These are phyloP conservation scores for Boechera stricta DNA, from an alignment of 345 rosid genomes.

Conservation along the genomic window DNA sequence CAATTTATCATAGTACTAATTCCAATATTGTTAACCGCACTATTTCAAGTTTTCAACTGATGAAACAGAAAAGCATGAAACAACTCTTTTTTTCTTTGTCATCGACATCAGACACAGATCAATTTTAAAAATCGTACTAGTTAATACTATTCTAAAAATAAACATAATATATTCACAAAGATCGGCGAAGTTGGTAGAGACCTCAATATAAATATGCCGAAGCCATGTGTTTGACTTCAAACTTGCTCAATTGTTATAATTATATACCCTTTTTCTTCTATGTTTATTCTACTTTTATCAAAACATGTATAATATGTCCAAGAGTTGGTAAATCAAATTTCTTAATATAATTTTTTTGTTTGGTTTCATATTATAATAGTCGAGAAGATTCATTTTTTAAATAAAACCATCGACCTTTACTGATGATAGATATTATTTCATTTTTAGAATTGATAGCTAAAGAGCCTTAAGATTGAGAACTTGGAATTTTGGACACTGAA, in stretches of 20 bases:
- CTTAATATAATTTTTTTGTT: background rate
- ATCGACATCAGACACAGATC: background rate
- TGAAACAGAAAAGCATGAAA: conserved; percentile 12
- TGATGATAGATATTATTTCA: background rate
- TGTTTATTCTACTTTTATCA: conserved; percentile 22
- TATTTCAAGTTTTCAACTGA: background rate
- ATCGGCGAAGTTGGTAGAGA: conserved; percentile 40
- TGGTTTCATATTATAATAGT: background rate
- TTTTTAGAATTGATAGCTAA: background rate
- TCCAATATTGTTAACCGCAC: background rate
- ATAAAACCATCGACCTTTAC: background rate
- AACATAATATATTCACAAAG: background rate
- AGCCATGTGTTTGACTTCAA: conserved; percentile 40
- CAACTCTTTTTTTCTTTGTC: background rate
- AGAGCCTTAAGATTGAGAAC: background rate
- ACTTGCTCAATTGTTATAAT: conserved; percentile 18
- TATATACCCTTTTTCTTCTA: background rate
- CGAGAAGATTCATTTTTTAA: background rate
- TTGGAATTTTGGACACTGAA: background rate
- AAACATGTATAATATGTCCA: background rate
- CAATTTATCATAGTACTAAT: background rate
- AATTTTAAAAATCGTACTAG: background rate
- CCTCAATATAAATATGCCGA: conserved; percentile 2
- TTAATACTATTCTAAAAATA: background rate
- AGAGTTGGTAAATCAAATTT: conserved; percentile 18